Conservation (phyloP, 257 asterid genomes). For the Ehretia macrophylla region DNA sequence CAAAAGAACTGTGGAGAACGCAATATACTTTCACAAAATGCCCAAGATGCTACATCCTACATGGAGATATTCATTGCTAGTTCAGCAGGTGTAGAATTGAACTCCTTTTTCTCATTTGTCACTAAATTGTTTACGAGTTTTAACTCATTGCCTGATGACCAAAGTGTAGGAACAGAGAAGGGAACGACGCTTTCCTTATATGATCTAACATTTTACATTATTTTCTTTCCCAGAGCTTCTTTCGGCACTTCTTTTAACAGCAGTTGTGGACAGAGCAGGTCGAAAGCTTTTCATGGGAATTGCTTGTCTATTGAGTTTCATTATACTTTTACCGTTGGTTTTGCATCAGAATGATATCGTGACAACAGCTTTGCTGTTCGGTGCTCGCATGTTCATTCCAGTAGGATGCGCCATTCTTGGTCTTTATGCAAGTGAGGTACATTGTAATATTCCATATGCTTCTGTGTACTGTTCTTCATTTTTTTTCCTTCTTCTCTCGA, state of each 20-base stretch:
- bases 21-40: conserved; percentile 14
- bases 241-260: conserved; percentile 47
- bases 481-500: conserved; percentile 1
- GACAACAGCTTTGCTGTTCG: conserved; percentile 49
- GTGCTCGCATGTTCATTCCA: conserved; percentile 55
- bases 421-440: not conserved
- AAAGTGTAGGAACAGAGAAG: not conserved
- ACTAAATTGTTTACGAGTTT: not conserved
- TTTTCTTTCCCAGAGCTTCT: conserved; percentile 55
- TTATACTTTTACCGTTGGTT: conserved; percentile 52
- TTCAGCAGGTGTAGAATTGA: conserved; percentile 55
- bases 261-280: conserved; percentile 60
- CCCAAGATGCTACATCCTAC: conserved; percentile 42
- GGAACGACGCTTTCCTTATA: conserved; percentile 5
- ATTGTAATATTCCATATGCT: conserved; percentile 21
- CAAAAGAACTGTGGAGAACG: conserved; percentile 37
- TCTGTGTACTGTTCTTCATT: conserved; percentile 44
- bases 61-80: conserved; percentile 54
- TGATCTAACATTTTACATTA: not conserved
- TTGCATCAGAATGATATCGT: conserved; percentile 39
- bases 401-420: conserved; percentile 13
- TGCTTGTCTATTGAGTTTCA: conserved; percentile 39
- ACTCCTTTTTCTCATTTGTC: not conserved
- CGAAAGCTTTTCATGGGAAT: conserved; percentile 58
- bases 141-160: not conserved